Evolutionary conservation across 306 rosid species (phyloP), one percentile per base, ranked within the genome.

Genomic region (Gillenia trifoliata): DNA sequence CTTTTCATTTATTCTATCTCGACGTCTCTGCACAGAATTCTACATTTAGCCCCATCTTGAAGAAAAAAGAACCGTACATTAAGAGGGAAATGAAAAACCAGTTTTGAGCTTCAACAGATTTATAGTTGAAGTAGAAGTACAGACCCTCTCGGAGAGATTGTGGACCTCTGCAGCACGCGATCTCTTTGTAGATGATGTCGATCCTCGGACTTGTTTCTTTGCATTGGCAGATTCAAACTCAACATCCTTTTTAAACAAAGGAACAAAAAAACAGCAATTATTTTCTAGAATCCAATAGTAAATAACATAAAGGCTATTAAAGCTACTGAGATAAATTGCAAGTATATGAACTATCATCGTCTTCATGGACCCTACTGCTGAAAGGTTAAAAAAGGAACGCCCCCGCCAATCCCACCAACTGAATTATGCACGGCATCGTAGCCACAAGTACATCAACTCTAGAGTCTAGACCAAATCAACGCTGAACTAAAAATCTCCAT

Each of bases 121-220:
- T 11, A 41, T 3, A 7, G 29, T 47, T 60, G 5, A 66, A 34
- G 56, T 71, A 59, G 13, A 59, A 40, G 33, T 25, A 78, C 88
- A 43, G 22, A 93, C 98, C 95, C 98, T 85, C 85, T 91, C 98
- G 3, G 98, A 93, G 72, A 83, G 98, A 84, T 91, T 93, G 78
- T 93, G 98, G 75, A 91, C 89, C 78, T 88, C 97, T 1, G 96
- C 96, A 61, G 93, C 97, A 50, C 97, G 93, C 17, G 92, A 68
- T 75, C 91, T 91, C 82, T 86, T 93, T 0, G 83, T 67, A 40
- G 95, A 87, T 41, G 93, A 87, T 54, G 89, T 40, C 28, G 92
- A 74, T 34, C 86, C 87, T 29, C 87, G 90, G 47, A 0, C 78
- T 72, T 77, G 85, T 64, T 85, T 91, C 83, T 83, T 91, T 28